Base-by-base conservation (phyloP, 257 asterid genomes). In the Salvia rosmarinus region DNA sequence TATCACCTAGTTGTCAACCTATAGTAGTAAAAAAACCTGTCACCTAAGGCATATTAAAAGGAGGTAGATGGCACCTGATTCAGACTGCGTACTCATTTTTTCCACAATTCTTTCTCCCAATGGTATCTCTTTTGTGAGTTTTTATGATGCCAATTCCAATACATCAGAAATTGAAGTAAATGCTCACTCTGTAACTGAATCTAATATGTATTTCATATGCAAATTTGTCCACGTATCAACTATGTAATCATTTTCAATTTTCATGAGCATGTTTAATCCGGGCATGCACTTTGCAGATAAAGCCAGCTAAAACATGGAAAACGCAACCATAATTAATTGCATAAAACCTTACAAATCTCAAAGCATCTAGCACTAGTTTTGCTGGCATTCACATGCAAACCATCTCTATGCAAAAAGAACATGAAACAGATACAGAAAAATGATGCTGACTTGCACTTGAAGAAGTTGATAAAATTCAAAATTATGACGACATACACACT, bases 401-500 rank as follows among this genome's bases (percentile, higher is more conserved):
- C 11, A 64, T 43, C 61, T 46, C 11, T 57, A 8, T 43, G 62
- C 11, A 34, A 44, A 13, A 37, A 10, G 67, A 72, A 70, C 42
- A 59, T 16, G 20, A 49, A 61, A 61, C 35, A 67, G 58, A 51
- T 28, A 52, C 21, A 56, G 49, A 19, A 71, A 42, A 20, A 42
- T 23, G 56, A 54, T 35, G 63, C 52, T 21, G 20, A 67, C 34
- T 67, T 16, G 54, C 47, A 42, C 71, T 52, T n/a, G 4, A 21
- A 61, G 32, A 60, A 30, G 14, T 23, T 72, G 52, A 52, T 23
- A 60, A 66, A 40, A 37, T 51, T 69, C 46, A 57, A 43, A 55
- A 23, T 66, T 64, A 68, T 71, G 39, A 66, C 61, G 74, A 77
- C 89, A 37, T 74, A 84, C 88, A 84, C 64, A 84, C 86, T 20